Base-by-base conservation (phyloP, 78 protist species). In the Dictyostelium brefeldianum region DNA sequence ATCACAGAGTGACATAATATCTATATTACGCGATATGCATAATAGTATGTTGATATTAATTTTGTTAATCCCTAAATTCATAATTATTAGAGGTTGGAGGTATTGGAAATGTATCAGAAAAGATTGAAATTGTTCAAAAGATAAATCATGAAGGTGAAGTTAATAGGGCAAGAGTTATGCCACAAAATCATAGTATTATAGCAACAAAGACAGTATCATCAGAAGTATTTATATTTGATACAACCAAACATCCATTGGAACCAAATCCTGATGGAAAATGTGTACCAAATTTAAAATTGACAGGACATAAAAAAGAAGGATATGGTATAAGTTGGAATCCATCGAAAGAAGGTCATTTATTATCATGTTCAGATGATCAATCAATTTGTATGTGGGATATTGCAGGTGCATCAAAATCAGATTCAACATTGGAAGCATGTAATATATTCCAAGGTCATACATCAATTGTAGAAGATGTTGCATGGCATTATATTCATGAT, bases 241-340 rank as follows among this genome's bases (percentile, higher is more conserved):
- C 69, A 43, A 85, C 98, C 8, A 98, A 97, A 83, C 98, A 98
- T 70, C 83, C 96, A 20, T 90, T 93, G 31, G 89, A 82, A 64
- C 98, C 98, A 2, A 41, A 14, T 15, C 70, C 78, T 11, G 90
- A 90, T 48, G 97, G 87, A 51, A 54, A 64, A 43, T 93, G 89
- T 31, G 0, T 18, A 36, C 98, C 98, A 11, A 91, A 96, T 12
- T 64, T 98, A 54, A 78, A 75, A 8, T 90, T 97, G 25, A 41
- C 9, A 18, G 99, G 98, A 6, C 99, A 98, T 95, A 20, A 67
- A n/a, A 97, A 97, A 53, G 99, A 98, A 25, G 99, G 99, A n/a
- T 99, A 99, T 80, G 99, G 99, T 29, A 94, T 99, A 10, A 53
- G 95, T 8, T 99, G 99, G 99, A 91, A 64, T 89, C 97, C 96